These are phyloP conservation scores for Sarocladiaceae sp. DNA, from an alignment of 2,329 filamentous ascomycete species.

Conservation along the genomic window DNA sequence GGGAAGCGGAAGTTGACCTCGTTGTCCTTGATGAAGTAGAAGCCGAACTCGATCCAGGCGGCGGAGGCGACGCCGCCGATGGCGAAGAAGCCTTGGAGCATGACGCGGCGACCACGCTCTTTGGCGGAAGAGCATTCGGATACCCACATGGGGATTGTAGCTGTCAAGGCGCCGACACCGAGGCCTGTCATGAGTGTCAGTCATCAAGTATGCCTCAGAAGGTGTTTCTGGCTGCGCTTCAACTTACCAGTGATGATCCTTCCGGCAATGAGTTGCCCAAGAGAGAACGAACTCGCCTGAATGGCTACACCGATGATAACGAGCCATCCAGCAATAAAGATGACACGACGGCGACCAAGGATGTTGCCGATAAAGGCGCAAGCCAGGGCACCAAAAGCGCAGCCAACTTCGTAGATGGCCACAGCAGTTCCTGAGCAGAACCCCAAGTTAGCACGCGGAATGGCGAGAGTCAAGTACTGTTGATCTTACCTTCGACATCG, in stretches of 20 bases:
- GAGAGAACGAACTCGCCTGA: constrained; percentile 42
- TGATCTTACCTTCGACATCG: constrained; percentile 2
- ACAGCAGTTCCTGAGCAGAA: background rate
- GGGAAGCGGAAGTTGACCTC: constrained; percentile 25
- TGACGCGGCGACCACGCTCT: constrained; percentile 38
- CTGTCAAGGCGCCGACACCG: constrained; percentile 46
- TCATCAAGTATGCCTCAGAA: too few species aligned
- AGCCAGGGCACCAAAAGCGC: constrained; percentile 34
- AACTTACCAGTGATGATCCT: constrained; percentile 41
- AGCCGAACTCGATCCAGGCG: constrained; percentile 41
- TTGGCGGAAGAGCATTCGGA: constrained; percentile 43
- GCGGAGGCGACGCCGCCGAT: constrained; percentile 30
- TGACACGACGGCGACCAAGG: constrained; percentile 49
- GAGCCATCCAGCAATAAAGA: constrained; percentile 45
- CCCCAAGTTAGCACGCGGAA: too few species aligned
- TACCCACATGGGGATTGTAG: constrained; percentile 48
- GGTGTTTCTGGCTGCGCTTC: background rate
- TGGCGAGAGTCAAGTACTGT: too few species aligned
- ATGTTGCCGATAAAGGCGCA: constrained; percentile 45
- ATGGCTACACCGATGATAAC: constrained; percentile 47
- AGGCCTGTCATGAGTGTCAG: constrained; percentile 1
- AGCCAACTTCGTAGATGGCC: background rate
- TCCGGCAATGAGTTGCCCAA: constrained; percentile 30
- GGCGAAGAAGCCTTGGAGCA: constrained; percentile 47
- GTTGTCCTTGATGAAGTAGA: constrained; percentile 24